Base-by-base conservation (phyloP, 2,329 filamentous ascomycete genomes). In the Penicillium hordei region DNA sequence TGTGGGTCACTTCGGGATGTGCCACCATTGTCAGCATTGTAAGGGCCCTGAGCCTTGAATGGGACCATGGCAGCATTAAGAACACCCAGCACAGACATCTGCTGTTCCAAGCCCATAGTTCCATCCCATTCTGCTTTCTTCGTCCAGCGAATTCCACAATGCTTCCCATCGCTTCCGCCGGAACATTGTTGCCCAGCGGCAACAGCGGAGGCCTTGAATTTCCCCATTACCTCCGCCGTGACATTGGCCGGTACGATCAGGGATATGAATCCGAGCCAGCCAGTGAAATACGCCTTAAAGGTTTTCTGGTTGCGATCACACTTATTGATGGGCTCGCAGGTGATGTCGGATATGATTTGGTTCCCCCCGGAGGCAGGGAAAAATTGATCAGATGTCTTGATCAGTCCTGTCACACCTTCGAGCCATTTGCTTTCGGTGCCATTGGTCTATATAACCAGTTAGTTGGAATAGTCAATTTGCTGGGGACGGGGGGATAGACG, bases 261-360 rank as follows among this genome's bases (percentile, higher is more conserved):
- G 3, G 83, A 81, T 1, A 82, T 79, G 21, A 81, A 78, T 2
- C 83, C 79, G 65, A 89, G 75, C 84, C 86, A 89, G 38, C 86
- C 82, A 66, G 85, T 81, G 17, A 89, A 76, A 61, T 86, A 87
- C 40, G 86, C 86, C 74, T 89, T 89, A 81, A 87, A 90, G 1
- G 83, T 84, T 53, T 83, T 72, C 81, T 90, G 88, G 65, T 92
- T 89, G 50, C 82, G 79, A 48, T 86, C 86, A 77, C 89, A 92
- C 36, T 77, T 82, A 15, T 68, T 65, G 10, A 69, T 76, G 4
- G 78, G 73, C 64, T 90, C 87, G 74, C 89, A 92, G 15, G 85
- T 79, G 5, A 83, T 74, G 72, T 93, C 89, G 60, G 76, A 83
- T 61, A 87, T 83, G 62, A 86, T 78, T 51, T 80, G 79, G 12